Evolutionary conservation across 2,329 filamentous ascomycete genomes (phyloP), one percentile per base, ranked within the genome.

Genomic region (Berkeleyomyces basicola): DNA sequence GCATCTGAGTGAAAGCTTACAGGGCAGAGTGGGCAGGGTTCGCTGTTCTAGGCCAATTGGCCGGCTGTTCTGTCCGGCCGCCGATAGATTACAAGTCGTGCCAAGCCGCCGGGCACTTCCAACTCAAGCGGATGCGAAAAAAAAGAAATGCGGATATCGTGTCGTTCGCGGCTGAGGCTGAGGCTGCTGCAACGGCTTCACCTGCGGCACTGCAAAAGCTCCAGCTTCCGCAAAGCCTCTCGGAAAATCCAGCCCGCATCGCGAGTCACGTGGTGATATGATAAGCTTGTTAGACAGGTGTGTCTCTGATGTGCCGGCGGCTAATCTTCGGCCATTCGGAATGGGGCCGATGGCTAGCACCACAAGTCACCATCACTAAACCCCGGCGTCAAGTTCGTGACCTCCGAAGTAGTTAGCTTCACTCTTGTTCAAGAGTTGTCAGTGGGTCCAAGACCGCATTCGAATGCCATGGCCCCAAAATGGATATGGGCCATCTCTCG

Each of bases 251-350:
- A 59, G 58, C n/a, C 43, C 11, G 14, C 11, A 47, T 59, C 14
- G 2, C 11, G 9, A 42, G 43, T 59, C 58, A 59, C 58, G 58
- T 59, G 58, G 31, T 40, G 58, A 59, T 59, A 46, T 46, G 58
- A 59, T 46, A 37, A n/a, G 40, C 39, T 2, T 36, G n/a, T 72
- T 2, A 66, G 63, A 23, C 23, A 3, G 33, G 10, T n/a, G 6
- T 4, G n/a, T 39, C 14, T 37, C 36, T 39, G n/a, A 23, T 23
- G 23, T 23, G 31, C 4, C 3, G 1, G 1, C 0, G 49, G 51
- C 5, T 55, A 31, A 39, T n/a, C 7, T 3, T 16, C 51, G 51
- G 51, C 33, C 9, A 7, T 3, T 11, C 11, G 2, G 31, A n/a
- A 11, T 53, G 31, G 31, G 33, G 47, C 47, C 16, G 46, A n/a